Evolutionary conservation across 192 early-diverging fungal genomes (phyloP).

Genomic region (Entomortierella beljakovae): DNA sequence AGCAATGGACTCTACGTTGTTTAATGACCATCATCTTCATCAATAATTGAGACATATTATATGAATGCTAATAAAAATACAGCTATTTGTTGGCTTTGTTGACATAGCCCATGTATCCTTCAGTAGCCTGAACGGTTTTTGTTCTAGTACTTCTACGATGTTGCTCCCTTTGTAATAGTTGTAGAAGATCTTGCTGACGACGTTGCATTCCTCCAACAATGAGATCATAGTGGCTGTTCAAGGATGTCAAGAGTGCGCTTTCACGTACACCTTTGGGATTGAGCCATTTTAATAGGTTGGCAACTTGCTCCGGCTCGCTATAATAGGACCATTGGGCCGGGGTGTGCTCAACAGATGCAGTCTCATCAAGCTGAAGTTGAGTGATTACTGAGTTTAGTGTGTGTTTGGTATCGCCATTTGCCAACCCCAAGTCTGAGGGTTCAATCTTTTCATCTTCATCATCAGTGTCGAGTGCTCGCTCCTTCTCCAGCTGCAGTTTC

Average conservation of each 20-base stretch:
- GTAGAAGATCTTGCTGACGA: slow-evolving; percentile 39
- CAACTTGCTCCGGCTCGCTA: slow-evolving; percentile 63
- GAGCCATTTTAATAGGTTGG: slow-evolving; percentile 77
- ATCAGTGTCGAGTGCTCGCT: slow-evolving; percentile 61
- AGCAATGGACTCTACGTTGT: too few relatives aligned
- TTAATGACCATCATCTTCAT: too few relatives aligned
- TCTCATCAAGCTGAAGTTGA: slow-evolving; percentile 19
- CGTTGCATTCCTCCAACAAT: slow-evolving; percentile 50
- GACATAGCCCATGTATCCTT: slow-evolving; percentile 45
- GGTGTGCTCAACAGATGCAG: slow-evolving; percentile 32
- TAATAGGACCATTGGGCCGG: slow-evolving; percentile 51
- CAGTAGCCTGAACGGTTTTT: slow-evolving; percentile 49
- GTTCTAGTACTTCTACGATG: slow-evolving; percentile 60
- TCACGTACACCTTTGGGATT: slow-evolving; percentile 85
- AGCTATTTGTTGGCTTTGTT: slow-evolving; percentile 23
- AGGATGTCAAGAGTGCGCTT: slow-evolving; percentile 60
- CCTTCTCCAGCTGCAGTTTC: slow-evolving; percentile 43
- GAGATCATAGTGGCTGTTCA: slow-evolving; percentile 30
- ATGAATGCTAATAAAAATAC: background rate
- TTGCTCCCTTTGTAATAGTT: slow-evolving; percentile 42
- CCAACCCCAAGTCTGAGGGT: background rate
- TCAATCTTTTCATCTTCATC: slow-evolving; percentile 19
- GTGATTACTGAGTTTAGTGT: too few relatives aligned
- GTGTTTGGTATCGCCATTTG: too few relatives aligned
- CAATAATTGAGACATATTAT: background rate